Evolutionary conservation across 331 rosid species (phyloP), one percentile per base, ranked within the genome.

Genomic region (Pyracantha coccinea): DNA sequence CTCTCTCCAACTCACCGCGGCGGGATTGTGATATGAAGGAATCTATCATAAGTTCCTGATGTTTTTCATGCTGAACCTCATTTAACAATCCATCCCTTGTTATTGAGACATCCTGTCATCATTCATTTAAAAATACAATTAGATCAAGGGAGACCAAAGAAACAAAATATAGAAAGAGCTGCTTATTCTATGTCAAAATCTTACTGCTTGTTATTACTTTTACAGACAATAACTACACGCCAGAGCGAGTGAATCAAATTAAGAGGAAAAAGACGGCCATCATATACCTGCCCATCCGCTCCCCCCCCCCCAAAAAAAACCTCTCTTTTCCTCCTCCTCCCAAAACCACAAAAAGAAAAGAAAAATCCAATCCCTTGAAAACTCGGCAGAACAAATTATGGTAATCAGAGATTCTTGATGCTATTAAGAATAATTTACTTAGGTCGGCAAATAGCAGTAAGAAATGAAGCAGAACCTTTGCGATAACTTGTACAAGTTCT

Each of bases 401-500:
- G 6, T 33, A 38, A 33, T 71, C 19, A 28, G 20, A 15, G 20
- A 50, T 50, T 50, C 55, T 50, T 17, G 6, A 63, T 4, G 6
- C 23, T 63, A 31, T 16, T 15, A 29, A 8, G 57, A 32, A 71
- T 33, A 27, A 21, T 55, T 54, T 71, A 32, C 75, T 32, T 4
- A 31, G 23, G 19, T 71, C 32, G 21, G 16, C 35, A 2, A 71
- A 71, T 57, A 21, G 33, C 35, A 21, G 3, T 50, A 29, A 28
- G 31, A 75, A 84, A 81, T 75, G 74, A 58, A 69, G 81, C 78
- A 80, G 55, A 74, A 95, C 99, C 99, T 92, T 90, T 4, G 96
- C 97, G 60, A 86, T 78, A 80, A 95, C 92, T 89, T 95, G 99
- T 77, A 95, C 99, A 76, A 95, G 88, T 33, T 95, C 97, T 66